Percentiles rank a stretch among this genome's conserved stretches.
These are phyloP conservation scores for Salix exigua DNA, from an alignment of 345 rosid species.

Conservation along the genomic window DNA sequence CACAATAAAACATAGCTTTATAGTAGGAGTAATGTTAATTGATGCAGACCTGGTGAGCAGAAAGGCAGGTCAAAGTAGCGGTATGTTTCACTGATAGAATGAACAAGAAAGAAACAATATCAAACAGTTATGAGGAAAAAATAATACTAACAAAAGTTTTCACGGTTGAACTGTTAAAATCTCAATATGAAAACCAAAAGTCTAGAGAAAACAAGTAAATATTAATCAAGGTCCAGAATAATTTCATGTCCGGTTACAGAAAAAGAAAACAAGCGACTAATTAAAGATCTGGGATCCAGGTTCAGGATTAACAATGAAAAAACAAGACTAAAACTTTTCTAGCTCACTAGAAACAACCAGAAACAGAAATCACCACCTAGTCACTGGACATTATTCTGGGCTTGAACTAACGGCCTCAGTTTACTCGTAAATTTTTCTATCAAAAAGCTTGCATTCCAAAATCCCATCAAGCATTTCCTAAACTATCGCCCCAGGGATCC, in stretches of 20 bases:
- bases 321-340: neutral
- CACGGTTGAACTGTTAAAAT: neutral
- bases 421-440: neutral
- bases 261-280: neutral
- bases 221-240: neutral
- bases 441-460: neutral
- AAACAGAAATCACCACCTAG: neutral
- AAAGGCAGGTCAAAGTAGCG: constrained; percentile 16
- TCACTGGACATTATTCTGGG: neutral
- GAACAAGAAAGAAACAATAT: neutral
- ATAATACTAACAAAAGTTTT: neutral
- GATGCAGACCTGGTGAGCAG: constrained; percentile 11
- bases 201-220: neutral
- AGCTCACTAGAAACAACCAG: neutral
- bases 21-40: neutral
- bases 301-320: neutral
- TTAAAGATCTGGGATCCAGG: neutral
- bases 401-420: neutral
- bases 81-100: constrained; percentile 19
- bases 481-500: neutral
- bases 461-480: neutral
- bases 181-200: neutral
- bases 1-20: neutral
- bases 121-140: neutral
- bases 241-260: neutral